Evolutionary conservation across 352 stramenopile species (phyloP), one percentile per base, ranked within the genome.

Genomic region (Globisporangium perplexum): DNA sequence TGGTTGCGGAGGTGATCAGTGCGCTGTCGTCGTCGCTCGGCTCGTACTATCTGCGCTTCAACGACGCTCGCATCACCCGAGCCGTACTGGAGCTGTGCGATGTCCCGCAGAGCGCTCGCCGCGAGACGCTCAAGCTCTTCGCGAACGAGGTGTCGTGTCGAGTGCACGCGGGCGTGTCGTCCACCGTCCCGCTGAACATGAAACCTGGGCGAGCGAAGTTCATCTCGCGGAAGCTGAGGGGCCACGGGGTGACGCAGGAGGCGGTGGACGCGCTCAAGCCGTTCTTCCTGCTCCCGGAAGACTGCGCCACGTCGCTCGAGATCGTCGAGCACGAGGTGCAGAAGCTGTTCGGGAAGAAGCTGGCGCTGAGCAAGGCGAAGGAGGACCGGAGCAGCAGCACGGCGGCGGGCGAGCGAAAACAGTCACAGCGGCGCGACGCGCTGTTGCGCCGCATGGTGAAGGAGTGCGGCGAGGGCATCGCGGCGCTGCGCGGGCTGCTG

Each of bases 21-120:
- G 62, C 71, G 31, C 64, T 95, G 0, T 72, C 72, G 11, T 59
- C 65, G 18, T 83, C 67, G 15, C 62, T 93, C 2, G 81, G 83
- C 0, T 83, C 78, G 1, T 92, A 90, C 55, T 93, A 90, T 53
- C 56, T 95, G 17, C 67, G 85, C 0, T 68, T 95, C 24, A 93
- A 90, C 55, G 83, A 95, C 46, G 81, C 83, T 7, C 69, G 81
- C 14, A 63, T 95, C 7, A 88, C 80, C 7, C 65, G 67, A 41
- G 76, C 68, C 7, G 80, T 95, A 24, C 59, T 95, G 28, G 81
- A 93, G 39, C 44, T 93, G 7, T 89, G 81, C 11, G 65, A 71
- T 15, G 59, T 95, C 24, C 71, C 78, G 7, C 62, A 38, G 7
- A 66, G 57, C 18, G 77, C 67, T 23, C 77, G 75, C 43, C 77